Evolutionary conservation across 2,329 filamentous ascomycete species (phyloP).

Genomic region (Pseudovirgaria hyperparasitica): DNA sequence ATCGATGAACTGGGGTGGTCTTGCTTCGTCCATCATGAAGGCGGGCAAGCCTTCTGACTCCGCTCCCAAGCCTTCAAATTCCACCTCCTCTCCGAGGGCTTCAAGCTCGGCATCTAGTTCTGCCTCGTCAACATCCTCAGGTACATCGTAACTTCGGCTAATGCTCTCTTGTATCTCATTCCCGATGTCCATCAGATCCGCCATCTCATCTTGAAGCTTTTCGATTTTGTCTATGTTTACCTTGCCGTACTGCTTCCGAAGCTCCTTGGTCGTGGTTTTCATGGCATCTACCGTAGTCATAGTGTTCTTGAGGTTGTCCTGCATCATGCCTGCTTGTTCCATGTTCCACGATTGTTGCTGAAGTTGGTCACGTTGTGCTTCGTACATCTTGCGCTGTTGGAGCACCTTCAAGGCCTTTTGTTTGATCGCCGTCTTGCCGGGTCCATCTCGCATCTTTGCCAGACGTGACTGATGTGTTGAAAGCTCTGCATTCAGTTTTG

Average conservation of each 20-base stretch:
- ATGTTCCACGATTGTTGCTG: constrained; percentile 97
- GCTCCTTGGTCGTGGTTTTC: constrained; percentile 89
- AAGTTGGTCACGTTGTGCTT: constrained; percentile 84
- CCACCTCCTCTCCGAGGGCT: constrained; percentile 85
- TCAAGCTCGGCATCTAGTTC: constrained; percentile 95
- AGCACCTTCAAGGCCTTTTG: constrained; percentile 91
- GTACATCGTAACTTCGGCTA: constrained; percentile 80
- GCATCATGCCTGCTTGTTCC: constrained; percentile 97
- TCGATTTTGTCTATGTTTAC: constrained; percentile 97
- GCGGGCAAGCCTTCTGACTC: constrained; percentile 54
- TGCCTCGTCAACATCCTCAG: constrained; percentile 92
- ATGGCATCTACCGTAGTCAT: constrained; percentile 98
- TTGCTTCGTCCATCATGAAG: constrained; percentile 80
- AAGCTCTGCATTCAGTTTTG: constrained; percentile 82
- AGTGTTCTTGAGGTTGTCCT: constrained; percentile 95
- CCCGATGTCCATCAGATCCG: constrained; percentile 89
- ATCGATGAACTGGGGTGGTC: constrained; percentile 78
- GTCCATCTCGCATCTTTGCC: constrained; percentile 85
- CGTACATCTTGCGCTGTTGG: constrained; percentile 87
- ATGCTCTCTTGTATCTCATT: constrained; percentile 98
- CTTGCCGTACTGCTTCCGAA: constrained; percentile 91
- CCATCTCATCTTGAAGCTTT: constrained; percentile 97
- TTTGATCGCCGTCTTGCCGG: constrained; percentile 83
- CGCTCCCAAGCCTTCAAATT: constrained; percentile 63
- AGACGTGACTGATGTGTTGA: constrained; percentile 78